phyloP scores from a whole-genome alignment of 345 rosid genomes.

The Hevea brasiliensis region DNA sequence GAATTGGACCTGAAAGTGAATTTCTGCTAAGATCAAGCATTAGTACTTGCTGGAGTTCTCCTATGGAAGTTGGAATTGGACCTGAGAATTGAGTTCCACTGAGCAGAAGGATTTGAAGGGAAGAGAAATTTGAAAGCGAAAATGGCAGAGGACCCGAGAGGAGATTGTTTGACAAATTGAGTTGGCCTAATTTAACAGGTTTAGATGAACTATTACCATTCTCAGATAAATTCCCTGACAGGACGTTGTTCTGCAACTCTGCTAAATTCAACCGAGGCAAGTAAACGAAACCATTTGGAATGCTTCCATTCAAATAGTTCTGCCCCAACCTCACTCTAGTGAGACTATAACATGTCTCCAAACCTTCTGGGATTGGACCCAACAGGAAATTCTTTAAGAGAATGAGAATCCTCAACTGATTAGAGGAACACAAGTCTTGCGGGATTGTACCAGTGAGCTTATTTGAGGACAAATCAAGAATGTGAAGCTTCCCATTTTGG shows the following conservation, averaged over 20 bases:
- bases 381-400: constrained; percentile 83
- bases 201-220: constrained; percentile 29
- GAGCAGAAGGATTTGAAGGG: constrained; percentile 74
- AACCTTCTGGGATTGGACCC: constrained; percentile 71
- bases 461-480: constrained; percentile 81
- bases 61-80: constrained; percentile 27
- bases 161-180: constrained; percentile 73
- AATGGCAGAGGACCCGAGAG: constrained; percentile 67
- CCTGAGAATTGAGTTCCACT: constrained; percentile 69
- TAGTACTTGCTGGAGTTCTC: constrained; percentile 26
- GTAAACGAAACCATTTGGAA: constrained; percentile 72
- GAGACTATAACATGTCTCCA: constrained; percentile 65
- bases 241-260: constrained; percentile 78
- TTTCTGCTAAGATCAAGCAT: constrained; percentile 31
- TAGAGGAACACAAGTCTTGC: constrained; percentile 24
- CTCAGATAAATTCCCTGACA: constrained; percentile 43
- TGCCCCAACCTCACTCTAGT: constrained; percentile 70
- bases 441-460: constrained; percentile 75
- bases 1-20: constrained; percentile 43
- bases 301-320: constrained; percentile 70
- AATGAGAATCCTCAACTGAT: constrained; percentile 55
- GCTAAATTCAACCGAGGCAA: constrained; percentile 59
- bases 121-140: constrained; percentile 58
- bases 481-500: constrained; percentile 54
- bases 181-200: constrained; percentile 47